These are phyloP conservation scores for Candida silvatica DNA, from an alignment of 805 yeast species.

Conservation along the genomic window DNA sequence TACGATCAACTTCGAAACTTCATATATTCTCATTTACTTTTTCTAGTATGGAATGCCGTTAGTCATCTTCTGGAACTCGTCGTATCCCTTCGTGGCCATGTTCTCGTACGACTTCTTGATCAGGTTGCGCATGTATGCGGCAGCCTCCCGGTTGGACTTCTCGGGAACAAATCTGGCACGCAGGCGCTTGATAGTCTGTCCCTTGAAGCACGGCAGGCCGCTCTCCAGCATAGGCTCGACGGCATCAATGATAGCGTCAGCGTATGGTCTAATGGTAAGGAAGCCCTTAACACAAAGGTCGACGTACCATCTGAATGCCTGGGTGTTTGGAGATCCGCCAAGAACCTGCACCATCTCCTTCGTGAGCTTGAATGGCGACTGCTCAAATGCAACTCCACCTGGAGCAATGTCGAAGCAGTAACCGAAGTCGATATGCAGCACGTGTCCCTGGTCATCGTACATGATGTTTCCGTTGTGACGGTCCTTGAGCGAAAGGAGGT, in stretches of 20 bases:
- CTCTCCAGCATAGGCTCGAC: constrained; percentile 91
- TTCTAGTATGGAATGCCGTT: constrained; percentile 88
- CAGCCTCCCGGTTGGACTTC: constrained; percentile 81
- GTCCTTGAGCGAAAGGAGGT: constrained; percentile 87
- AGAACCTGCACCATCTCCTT: constrained; percentile 93
- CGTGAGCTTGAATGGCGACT: constrained; percentile 95
- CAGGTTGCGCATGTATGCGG: constrained; percentile 63
- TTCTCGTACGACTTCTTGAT: constrained; percentile 80
- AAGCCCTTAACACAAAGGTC: constrained; percentile 91
- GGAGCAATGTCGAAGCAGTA: constrained; percentile 98
- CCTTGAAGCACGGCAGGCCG: constrained; percentile 95
- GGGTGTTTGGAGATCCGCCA: constrained; percentile 85
- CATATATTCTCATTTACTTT: neutral
- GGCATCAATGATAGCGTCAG: constrained; percentile 76
- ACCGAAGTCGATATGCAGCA: constrained; percentile 95
- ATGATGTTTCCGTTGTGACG: constrained; percentile 97
- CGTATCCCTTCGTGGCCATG: constrained; percentile 87
- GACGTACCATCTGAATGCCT: constrained; percentile 88
- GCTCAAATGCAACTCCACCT: constrained; percentile 96
- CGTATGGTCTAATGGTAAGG: constrained; percentile 79
- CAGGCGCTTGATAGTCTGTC: constrained; percentile 72
- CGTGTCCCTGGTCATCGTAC: constrained; percentile 93
- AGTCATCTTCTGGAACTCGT: constrained; percentile 92
- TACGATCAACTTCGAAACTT: neutral
- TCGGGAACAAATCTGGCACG: constrained; percentile 72